Evolutionary conservation across 2,329 filamentous ascomycete species (phyloP), one percentile per base, ranked within the genome.

Genomic region (Chrysoporthe austroafricana): DNA sequence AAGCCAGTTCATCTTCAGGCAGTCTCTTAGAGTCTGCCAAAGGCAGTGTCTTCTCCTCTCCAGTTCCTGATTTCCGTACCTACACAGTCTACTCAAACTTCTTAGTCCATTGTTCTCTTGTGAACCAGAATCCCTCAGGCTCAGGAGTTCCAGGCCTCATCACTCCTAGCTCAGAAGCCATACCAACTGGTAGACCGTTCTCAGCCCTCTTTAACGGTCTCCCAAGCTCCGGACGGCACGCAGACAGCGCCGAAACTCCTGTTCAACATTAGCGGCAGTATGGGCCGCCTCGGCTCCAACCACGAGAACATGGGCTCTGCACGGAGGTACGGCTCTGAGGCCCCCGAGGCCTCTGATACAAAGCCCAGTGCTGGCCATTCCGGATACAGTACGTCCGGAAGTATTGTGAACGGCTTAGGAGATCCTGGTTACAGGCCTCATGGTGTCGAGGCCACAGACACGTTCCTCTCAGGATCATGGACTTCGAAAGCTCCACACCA

Each of bases 321-420:
- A 26, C 42, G 34, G 16, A 67, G 64, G 18, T 46, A 64, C 32
- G 56, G 59, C 46, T 42, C 62, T 3, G 46, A 61, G 26, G 18
- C 50, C 21, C 56, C 34, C 13, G 9, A 18, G 11, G 4, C 9
- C 46, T 21, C 36, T 0, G 32, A 16, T 2, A 4, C 54, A 21
- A 57, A 39, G 16, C 9, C 54, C 7, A 11, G 13, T 36, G 14
- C 54, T 13, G 6, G 32, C 7, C 2, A 18, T n/a, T 7, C 54
- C 18, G 54, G 14, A 18, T 57, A 57, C 3, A 18, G 7, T 13
- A 46, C 13, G 4, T n/a, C 44, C 44, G 44, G 7, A 4, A 14
- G 4, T 7, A 18, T 46, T 14, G 11, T 4, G 7, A 46, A 7
- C 13, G 44, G 8, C 4, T 46, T 46, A 4, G 6, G 32, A n/a